Conservation (phyloP, 1,139 yeast species). For the Protomyces inouyei region DNA sequence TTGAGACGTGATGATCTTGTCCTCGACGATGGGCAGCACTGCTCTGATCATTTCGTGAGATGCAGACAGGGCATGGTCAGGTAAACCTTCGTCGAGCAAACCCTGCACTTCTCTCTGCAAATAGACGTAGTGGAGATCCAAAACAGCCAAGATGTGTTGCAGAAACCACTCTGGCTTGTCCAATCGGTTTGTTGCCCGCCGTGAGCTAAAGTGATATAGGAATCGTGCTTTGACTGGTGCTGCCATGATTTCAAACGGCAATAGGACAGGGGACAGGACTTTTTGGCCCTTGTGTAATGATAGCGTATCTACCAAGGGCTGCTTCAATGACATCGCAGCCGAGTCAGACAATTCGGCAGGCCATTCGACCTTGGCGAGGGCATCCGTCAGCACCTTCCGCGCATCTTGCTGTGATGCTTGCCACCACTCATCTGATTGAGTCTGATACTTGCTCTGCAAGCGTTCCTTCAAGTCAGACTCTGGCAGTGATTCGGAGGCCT, state of each 20-base stretch:
- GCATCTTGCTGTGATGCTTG: background rate
- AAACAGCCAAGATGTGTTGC: conserved; percentile 50
- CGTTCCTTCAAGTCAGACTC: background rate
- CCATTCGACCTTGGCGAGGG: background rate
- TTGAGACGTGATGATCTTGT: conserved; percentile 45
- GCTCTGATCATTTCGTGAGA: conserved; percentile 55
- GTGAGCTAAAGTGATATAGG: conserved; percentile 64
- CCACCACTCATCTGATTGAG: background rate
- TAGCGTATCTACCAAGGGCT: background rate
- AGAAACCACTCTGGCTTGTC: conserved; percentile 76
- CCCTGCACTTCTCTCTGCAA: conserved; percentile 43
- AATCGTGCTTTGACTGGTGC: conserved; percentile 59
- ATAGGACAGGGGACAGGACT: conserved; percentile 42
- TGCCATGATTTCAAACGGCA: conserved; percentile 57
- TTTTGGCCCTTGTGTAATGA: background rate
- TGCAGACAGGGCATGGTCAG: conserved; percentile 38
- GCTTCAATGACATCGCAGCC: background rate
- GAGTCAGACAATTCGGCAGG: background rate
- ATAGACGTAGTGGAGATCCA: conserved; percentile 46
- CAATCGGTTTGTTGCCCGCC: conserved; percentile 58
- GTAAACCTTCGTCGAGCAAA: conserved; percentile 32
- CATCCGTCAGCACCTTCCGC: background rate
- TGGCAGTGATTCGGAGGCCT: background rate
- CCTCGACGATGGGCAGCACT: conserved; percentile 49
- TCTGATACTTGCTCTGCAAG: background rate